Conservation (phyloP, 2,329 filamentous ascomycete species). For the Moelleriella libera region DNA sequence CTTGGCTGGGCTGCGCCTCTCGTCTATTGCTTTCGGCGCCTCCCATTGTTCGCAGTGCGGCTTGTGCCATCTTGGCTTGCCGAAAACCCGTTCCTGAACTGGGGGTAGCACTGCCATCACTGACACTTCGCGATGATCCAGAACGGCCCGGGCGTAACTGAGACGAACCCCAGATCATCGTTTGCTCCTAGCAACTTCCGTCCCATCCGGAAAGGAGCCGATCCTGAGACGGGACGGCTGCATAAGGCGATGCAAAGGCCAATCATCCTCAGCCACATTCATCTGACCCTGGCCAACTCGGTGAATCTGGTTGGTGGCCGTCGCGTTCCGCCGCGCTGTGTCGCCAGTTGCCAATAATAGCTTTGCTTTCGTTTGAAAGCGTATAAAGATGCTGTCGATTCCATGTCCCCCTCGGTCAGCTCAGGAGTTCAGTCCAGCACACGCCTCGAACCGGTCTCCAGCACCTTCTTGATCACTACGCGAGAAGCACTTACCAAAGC, state of each 20-base stretch:
- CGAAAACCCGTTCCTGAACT: no score
- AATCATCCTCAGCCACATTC: not conserved
- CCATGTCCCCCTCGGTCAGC: no score
- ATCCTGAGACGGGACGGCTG: not conserved
- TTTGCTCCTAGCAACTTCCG: not conserved
- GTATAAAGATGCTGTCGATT: no score
- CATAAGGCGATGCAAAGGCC: not conserved
- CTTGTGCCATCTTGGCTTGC: no score
- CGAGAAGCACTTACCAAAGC: no score
- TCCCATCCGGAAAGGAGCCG: not conserved
- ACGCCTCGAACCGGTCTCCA: no score
- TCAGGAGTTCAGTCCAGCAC: no score
- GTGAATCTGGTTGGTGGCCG: not conserved
- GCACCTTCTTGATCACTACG: no score
- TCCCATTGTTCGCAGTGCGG: not conserved
- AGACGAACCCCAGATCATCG: not conserved
- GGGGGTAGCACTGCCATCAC: not conserved
- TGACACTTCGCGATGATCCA: not conserved
- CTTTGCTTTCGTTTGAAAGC: no score
- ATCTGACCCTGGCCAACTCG: not conserved
- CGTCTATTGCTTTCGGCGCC: no score
- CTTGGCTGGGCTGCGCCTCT: not conserved
- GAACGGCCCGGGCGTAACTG: not conserved
- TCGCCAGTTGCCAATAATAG: no score
- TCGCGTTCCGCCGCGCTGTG: no score